Evolutionary conservation across 495 filamentous ascomycete genomes (phyloP), one percentile per base, ranked within the genome.

Genomic region (Rhizodiscina lignyota): DNA sequence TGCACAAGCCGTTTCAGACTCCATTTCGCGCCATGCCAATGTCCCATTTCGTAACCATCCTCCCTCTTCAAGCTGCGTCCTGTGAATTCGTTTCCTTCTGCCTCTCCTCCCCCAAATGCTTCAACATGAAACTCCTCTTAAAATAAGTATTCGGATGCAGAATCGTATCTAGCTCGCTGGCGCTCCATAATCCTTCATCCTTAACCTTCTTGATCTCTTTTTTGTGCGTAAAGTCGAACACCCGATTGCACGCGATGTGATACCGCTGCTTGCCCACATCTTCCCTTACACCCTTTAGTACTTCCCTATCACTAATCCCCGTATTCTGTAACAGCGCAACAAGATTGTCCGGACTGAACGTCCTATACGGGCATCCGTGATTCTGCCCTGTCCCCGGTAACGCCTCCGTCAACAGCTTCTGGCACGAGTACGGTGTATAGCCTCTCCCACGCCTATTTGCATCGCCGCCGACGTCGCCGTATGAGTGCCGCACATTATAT

Each of bases 131-230:
- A 50, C 83, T 87, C 41, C 86, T 68, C 64, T 89, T 87, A 57
- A 96, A 96, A 56, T 94, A 99, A 37, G 84, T 83, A 55, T 99
- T 99, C 6, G 91, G 91, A 54, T 99, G 91, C 15, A 92, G 77
- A 45, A 99, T 94, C 1, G 85, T 96, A 58, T 94, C 89, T 22
- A 91, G 64, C 49, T 91, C 79, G 4, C 70, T 64, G n/a, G 74
- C 65, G 20, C 70, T 69, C 82, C 83, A 85, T 21, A 72, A 61
- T 5, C 74, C 72, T 23, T 74, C 67, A 22, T 96, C 87, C 58
- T 83, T 89, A 36, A 84, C 87, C 49, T 72, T 75, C 58, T 82
- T 84, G 38, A 99, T 71, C 51, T 94, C 83, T n/a, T 58, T 64
- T 55, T 78, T 83, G 56, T 96, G 86, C 13, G 73, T 55, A 46